Evolutionary conservation across 2,329 filamentous ascomycete genomes (phyloP), one percentile per base, ranked within the genome.

Genomic region (Coleophoma eucalyptorum): DNA sequence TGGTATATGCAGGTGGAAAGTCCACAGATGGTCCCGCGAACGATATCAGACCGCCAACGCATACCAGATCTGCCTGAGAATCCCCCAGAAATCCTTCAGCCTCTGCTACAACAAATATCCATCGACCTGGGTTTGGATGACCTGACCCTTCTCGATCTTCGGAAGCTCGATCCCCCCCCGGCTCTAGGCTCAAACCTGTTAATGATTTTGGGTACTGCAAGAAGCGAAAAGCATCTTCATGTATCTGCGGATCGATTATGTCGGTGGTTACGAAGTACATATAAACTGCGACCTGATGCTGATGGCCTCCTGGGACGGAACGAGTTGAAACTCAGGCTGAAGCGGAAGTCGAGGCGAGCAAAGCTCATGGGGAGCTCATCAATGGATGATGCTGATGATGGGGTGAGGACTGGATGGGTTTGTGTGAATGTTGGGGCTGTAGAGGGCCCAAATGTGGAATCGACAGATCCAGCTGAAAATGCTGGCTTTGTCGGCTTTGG

Each of bases 371-470:
- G 89, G 13, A 87, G 84, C n/a, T 71, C 74, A 43, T 75, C 81
- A 5, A 81, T 81, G 11, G 77, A 78, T 13, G 79, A 79, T 44
- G 73, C 79, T 1, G 92, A 96, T 60, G 90, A 97, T 63, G 93
- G 92, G 2, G 89, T 96, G 48, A 86, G 87, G 12, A 97, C 93
- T 1, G 92, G 91, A 10, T 99, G 94, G 94, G 87, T 99, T 18
- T 99, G 94, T 69, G 89, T 97, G 54, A 95, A 96, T 65, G 80
- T 94, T 10, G 90, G 89, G 4, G 81, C 80, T 15, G 77, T 90
- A 1, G 81, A 86, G 41, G 78, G 80, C 19, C 73, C 77, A n/a
- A 62, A 66, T 15, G 63, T 66, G 8, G 51, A 56, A 21, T 49
- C 48, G 19, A 76, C 81, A 54, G 64, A 69, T 13, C 65, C 70